phyloP scores from a whole-genome alignment of 2,329 filamentous ascomycete species.

The Trichophyton equinum region DNA sequence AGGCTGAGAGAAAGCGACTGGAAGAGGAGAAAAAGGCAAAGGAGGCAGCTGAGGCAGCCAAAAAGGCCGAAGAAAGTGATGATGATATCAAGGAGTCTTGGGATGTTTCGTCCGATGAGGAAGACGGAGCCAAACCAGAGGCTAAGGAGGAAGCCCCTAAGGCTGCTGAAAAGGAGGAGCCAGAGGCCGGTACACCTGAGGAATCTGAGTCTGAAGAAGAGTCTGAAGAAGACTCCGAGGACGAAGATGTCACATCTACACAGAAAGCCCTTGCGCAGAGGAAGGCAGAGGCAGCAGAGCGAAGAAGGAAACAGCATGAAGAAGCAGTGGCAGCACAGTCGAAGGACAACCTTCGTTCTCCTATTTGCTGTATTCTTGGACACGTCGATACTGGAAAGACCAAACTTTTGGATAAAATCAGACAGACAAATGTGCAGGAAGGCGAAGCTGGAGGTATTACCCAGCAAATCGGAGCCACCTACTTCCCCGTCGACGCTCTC shows the following conservation, averaged over 20 bases:
- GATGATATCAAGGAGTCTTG: slow-evolving; percentile 84
- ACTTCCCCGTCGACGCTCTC: slow-evolving; percentile 92
- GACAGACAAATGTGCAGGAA: slow-evolving; percentile 96
- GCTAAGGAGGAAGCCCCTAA: slow-evolving; percentile 21
- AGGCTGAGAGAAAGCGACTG: slow-evolving; percentile 45
- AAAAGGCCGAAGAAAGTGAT: slow-evolving; percentile 57
- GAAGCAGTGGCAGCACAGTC: slow-evolving; percentile 83
- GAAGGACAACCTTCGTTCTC: slow-evolving; percentile 86
- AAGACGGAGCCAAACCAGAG: slow-evolving; percentile 56
- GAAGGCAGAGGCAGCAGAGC: slow-evolving; percentile 79
- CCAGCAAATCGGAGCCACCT: slow-evolving; percentile 97
- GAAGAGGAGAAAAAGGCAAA: slow-evolving; percentile 59
- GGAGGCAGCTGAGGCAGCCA: slow-evolving; percentile 65
- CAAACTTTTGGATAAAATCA: slow-evolving; percentile 96
- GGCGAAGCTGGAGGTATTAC: slow-evolving; percentile 99
- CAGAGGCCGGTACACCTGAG: slow-evolving; percentile 22
- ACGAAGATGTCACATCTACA: slow-evolving; percentile 59
- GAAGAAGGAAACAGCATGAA: slow-evolving; percentile 79
- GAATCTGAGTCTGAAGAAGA: slow-evolving; percentile 44
- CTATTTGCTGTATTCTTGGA: slow-evolving; percentile 98
- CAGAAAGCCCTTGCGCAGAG: slow-evolving; percentile 59
- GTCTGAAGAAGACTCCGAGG: slow-evolving; percentile 47
- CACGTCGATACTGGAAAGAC: slow-evolving; percentile 99
- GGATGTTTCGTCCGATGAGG: slow-evolving; percentile 53
- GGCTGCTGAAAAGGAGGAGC: slow-evolving; percentile 17